phyloP scores from a whole-genome alignment of 192 early-diverging fungal genomes.

The Umbelopsis vinacea region DNA sequence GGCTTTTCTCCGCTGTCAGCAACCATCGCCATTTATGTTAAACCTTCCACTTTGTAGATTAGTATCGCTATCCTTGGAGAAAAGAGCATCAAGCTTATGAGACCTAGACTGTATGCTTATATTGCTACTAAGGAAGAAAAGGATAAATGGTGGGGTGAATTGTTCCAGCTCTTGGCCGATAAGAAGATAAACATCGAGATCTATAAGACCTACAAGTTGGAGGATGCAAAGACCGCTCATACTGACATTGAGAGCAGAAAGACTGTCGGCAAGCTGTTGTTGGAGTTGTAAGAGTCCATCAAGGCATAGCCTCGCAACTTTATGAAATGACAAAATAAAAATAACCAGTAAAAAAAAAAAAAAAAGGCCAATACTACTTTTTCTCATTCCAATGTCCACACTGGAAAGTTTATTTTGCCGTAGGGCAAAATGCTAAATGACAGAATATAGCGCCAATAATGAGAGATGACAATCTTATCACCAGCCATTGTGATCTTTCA shows the following conservation, averaged over 20 bases:
- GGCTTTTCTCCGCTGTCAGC: background rate
- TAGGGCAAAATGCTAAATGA: background rate
- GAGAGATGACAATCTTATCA: background rate
- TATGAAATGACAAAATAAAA: background rate
- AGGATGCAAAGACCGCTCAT: conserved; percentile 78
- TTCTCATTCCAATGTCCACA: conserved; percentile 2
- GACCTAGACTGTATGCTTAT: conserved; percentile 78
- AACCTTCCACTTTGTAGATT: conserved; percentile 4
- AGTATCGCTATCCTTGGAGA: conserved; percentile 52
- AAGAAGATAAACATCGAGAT: conserved; percentile 70
- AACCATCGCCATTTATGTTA: background rate
- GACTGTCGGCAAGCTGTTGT: conserved; percentile 74
- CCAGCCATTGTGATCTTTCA: conserved; percentile 22
- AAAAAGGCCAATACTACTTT: too few relatives aligned
- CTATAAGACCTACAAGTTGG: conserved; percentile 76
- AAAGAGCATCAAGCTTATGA: conserved; percentile 75
- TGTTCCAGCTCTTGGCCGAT: conserved; percentile 64
- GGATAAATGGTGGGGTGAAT: conserved; percentile 55
- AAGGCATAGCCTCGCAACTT: background rate
- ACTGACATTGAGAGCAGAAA: conserved; percentile 74
- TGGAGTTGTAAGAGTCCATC: conserved; percentile 47
- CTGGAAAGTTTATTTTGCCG: background rate
- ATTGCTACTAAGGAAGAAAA: conserved; percentile 71
- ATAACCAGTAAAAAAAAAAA: background rate
- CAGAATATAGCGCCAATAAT: background rate